Conservation (phyloP, 2,329 filamentous ascomycete species). For the Corynespora cassiicola region DNA sequence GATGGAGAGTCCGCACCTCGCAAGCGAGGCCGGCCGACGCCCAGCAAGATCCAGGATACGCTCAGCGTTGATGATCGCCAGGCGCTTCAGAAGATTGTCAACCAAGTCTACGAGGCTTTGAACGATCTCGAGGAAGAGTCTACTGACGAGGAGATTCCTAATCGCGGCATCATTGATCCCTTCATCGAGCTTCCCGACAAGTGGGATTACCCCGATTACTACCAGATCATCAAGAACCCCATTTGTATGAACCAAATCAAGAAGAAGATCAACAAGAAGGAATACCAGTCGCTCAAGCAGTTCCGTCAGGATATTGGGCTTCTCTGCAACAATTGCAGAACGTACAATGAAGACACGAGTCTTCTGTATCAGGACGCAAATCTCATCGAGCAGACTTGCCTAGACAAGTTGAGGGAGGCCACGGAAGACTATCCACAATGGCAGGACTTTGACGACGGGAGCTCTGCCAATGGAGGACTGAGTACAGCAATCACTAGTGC, state of each 20-base stretch:
- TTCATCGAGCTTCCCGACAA: conserved; percentile 92
- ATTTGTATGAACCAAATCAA: conserved; percentile 97
- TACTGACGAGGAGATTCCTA: conserved; percentile 61
- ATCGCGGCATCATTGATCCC: conserved; percentile 87
- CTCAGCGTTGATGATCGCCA: conserved; percentile 74
- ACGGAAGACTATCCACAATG: conserved; percentile 63
- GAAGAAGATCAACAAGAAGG: conserved; percentile 93
- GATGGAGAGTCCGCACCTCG: conserved; percentile 71
- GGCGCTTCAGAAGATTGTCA: conserved; percentile 80
- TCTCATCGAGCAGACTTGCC: conserved; percentile 73
- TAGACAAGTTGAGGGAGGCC: conserved; percentile 61
- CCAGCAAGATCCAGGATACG: conserved; percentile 70
- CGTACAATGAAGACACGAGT: conserved; percentile 96
- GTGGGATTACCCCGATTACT: conserved; percentile 92
- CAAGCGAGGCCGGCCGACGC: conserved; percentile 67
- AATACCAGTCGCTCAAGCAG: conserved; percentile 82
- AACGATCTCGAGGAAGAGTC: conserved; percentile 86
- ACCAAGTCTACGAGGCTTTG: conserved; percentile 77
- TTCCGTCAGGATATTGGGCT: conserved; percentile 83
- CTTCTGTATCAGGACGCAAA: conserved; percentile 91
- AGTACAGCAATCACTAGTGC: conserved; percentile 39
- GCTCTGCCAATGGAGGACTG: conserved; percentile 56
- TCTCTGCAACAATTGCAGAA: conserved; percentile 89
- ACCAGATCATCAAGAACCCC: conserved; percentile 86
- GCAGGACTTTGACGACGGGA: conserved; percentile 62